Conservation (phyloP, 176 grass and related monocot genomes). For the Zizania latifolia region DNA sequence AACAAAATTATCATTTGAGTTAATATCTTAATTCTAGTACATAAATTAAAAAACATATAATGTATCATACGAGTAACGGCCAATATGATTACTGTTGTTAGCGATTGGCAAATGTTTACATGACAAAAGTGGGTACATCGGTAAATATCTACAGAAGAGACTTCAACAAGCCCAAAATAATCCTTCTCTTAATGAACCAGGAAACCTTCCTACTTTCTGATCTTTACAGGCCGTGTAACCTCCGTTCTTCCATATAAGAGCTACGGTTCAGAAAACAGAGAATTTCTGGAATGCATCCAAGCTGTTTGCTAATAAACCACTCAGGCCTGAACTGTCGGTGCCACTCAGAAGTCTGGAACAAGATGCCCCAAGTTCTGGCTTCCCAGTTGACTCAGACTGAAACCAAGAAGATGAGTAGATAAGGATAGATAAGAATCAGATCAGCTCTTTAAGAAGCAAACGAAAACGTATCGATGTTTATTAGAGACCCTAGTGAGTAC, state of each 20-base stretch:
- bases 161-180: not conserved
- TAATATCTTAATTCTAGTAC: no score
- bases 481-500: constrained; percentile 9
- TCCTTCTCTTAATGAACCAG: constrained; percentile 1
- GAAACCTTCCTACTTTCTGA: not conserved
- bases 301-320: constrained; percentile 49
- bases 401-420: constrained; percentile 1
- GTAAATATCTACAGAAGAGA: constrained; percentile 23
- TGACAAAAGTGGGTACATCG: not conserved
- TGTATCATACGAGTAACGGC: no score
- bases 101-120: constrained; percentile 5
- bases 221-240: constrained; percentile 3
- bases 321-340: constrained; percentile 53
- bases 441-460: not conserved
- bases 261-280: constrained; percentile 48
- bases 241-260: not conserved
- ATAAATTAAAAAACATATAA: no score
- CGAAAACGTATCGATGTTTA: constrained; percentile 1
- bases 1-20: no score
- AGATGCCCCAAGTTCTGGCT: constrained; percentile 27
- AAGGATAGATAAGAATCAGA: not conserved
- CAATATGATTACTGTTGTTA: not conserved
- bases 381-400: constrained; percentile 16
- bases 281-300: constrained; percentile 84
- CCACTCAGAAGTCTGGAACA: constrained; percentile 52